Evolutionary conservation across 352 stramenopile species (phyloP).

Genomic region (Phytopythium chamaehyphon): DNA sequence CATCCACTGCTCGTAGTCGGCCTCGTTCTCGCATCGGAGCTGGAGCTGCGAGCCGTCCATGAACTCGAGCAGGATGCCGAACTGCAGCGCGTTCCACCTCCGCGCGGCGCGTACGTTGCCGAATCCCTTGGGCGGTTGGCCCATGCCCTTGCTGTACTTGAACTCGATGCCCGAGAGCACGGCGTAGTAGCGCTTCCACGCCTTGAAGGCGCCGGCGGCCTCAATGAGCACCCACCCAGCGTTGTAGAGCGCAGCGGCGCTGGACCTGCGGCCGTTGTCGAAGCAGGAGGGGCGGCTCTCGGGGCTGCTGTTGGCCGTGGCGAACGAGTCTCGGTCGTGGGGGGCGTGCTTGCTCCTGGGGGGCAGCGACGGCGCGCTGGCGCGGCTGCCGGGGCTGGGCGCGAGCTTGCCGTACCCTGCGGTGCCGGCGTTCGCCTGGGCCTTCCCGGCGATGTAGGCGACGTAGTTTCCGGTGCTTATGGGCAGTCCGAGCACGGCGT

Average conservation of each 20-base stretch:
- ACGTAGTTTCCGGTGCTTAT: slow-evolving; percentile 61
- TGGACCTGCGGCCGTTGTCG: slow-evolving; percentile 50
- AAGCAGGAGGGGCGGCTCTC: slow-evolving; percentile 50
- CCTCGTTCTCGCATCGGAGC: slow-evolving; percentile 38
- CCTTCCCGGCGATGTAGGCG: slow-evolving; percentile 30
- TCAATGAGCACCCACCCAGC: slow-evolving; percentile 70
- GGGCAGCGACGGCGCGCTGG: slow-evolving; percentile 31
- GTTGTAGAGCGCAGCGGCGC: slow-evolving; percentile 49
- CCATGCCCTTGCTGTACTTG: slow-evolving; percentile 61
- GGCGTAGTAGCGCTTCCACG: slow-evolving; percentile 71
- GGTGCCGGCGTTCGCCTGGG: slow-evolving; percentile 20
- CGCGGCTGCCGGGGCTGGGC: slow-evolving; percentile 13
- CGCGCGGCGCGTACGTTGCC: slow-evolving; percentile 44
- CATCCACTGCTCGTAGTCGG: slow-evolving; percentile 54
- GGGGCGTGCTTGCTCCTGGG: slow-evolving; percentile 16
- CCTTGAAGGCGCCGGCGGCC: slow-evolving; percentile 39
- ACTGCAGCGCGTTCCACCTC: slow-evolving; percentile 36
- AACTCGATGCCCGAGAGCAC: slow-evolving; percentile 72
- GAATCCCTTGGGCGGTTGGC: slow-evolving; percentile 64
- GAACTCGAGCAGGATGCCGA: slow-evolving; percentile 55
- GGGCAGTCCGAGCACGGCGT: slow-evolving; percentile 54
- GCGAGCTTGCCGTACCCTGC: slow-evolving; percentile 59
- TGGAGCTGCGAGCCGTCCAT: slow-evolving; percentile 34
- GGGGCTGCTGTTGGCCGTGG: slow-evolving; percentile 18
- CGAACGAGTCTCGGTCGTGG: slow-evolving; percentile 16